phyloP scores from a whole-genome alignment of 2,329 filamentous ascomycete genomes.

The Stachybotrys chlorohalonatus region DNA sequence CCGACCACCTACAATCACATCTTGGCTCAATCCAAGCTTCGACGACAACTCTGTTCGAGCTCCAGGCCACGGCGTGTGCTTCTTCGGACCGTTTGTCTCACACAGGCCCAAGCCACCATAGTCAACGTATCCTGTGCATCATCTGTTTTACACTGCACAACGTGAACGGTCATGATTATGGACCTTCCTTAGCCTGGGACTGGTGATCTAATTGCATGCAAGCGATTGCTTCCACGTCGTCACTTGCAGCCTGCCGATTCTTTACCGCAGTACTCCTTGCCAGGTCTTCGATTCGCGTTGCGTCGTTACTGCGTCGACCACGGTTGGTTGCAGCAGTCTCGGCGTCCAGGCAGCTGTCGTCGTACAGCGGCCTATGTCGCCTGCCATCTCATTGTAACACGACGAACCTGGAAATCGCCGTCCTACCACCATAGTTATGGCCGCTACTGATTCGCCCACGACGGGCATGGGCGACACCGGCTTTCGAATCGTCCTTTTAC shows the following conservation, averaged over 20 bases:
- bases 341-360: background rate
- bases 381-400: background rate
- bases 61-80: background rate
- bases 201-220: background rate
- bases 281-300: too few relatives aligned
- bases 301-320: background rate
- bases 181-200: background rate
- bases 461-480: background rate
- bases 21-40: too few relatives aligned
- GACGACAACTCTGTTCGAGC: background rate
- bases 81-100: background rate
- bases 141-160: background rate
- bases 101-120: background rate
- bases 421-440: background rate
- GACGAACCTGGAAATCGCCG: background rate
- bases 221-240: background rate
- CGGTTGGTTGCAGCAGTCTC: background rate
- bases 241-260: background rate
- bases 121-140: background rate
- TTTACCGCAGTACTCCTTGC: too few relatives aligned
- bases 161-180: background rate
- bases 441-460: background rate
- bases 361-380: background rate
- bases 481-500: conserved; percentile 1
- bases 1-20: too few relatives aligned